phyloP scores from a whole-genome alignment of 108 stramenopile species.

The Bacterosira constricta region DNA sequence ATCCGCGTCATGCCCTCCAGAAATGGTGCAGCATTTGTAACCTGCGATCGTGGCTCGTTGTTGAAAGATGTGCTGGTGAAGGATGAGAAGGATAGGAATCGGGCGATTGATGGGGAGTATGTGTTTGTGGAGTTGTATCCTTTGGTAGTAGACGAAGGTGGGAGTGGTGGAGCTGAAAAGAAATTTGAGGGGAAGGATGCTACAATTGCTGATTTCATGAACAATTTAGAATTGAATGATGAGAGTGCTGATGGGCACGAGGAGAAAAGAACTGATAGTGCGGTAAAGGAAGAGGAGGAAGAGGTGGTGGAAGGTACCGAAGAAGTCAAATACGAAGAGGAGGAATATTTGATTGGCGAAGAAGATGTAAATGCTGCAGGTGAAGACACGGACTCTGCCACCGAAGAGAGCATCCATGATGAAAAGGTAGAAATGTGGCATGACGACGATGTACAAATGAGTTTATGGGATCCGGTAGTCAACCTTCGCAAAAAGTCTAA shows the following conservation, averaged over 20 bases:
- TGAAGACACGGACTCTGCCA: background rate
- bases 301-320: constrained; percentile 29
- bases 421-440: constrained; percentile 65
- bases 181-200: background rate
- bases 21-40: constrained; percentile 65
- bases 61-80: constrained; percentile 71
- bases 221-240: constrained; percentile 28
- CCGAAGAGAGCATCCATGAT: constrained; percentile 1
- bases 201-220: constrained; percentile 31
- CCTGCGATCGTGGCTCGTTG: constrained; percentile 79
- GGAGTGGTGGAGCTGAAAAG: background rate
- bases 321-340: constrained; percentile 32
- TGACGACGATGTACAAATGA: constrained; percentile 72
- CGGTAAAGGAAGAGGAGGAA: background rate
- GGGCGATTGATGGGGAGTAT: constrained; percentile 86
- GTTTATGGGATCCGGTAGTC: constrained; percentile 82
- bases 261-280: background rate
- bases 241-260: background rate
- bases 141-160: constrained; percentile 34
- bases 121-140: constrained; percentile 83
- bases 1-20: constrained; percentile 56
- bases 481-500: constrained; percentile 45
- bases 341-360: constrained; percentile 27
- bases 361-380: background rate
- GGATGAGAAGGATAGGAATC: constrained; percentile 66